Conservation (phyloP, 2,329 filamentous ascomycete genomes). For the Myriosclerotinia duriaeana region DNA sequence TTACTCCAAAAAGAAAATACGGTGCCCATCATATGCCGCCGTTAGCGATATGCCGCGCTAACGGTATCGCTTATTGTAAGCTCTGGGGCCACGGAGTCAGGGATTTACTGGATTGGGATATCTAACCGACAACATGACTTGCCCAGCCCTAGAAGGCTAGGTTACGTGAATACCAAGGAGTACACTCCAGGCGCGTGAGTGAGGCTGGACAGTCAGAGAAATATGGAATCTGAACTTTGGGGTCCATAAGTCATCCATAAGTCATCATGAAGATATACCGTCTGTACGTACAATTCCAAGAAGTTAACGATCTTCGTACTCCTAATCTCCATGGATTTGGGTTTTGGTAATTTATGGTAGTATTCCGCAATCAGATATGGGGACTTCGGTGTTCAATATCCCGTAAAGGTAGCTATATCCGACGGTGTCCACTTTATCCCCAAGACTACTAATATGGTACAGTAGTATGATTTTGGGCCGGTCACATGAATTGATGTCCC, state of each 20-base stretch:
- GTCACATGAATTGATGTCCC: constrained; percentile 22
- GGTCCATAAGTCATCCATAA: constrained; percentile 8
- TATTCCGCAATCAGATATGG: neutral
- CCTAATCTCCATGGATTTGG: constrained; percentile 19
- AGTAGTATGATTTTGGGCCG: constrained; percentile 12
- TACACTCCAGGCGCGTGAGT: neutral
- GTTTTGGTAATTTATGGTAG: constrained; percentile 8
- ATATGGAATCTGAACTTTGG: constrained; percentile 3
- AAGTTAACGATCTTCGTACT: constrained; percentile 5
- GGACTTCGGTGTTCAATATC: constrained; percentile 21
- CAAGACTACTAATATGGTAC: neutral
- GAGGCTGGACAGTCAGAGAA: constrained; percentile 4
- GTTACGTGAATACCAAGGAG: neutral
- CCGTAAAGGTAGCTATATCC: constrained; percentile 20
- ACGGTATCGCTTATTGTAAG: constrained; percentile 15
- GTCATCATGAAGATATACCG: neutral
- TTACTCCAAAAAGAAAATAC: neutral
- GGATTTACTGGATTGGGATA: neutral
- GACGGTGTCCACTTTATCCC: constrained; percentile 18
- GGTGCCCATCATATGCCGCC: constrained; percentile 11
- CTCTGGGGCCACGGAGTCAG: constrained; percentile 10
- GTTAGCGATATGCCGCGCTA: constrained; percentile 8
- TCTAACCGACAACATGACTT: constrained; percentile 18
- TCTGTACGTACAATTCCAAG: constrained; percentile 13
- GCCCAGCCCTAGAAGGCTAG: neutral